phyloP scores from a whole-genome alignment of 176 grass and related monocot genomes.

The Metroxylon sagu region DNA sequence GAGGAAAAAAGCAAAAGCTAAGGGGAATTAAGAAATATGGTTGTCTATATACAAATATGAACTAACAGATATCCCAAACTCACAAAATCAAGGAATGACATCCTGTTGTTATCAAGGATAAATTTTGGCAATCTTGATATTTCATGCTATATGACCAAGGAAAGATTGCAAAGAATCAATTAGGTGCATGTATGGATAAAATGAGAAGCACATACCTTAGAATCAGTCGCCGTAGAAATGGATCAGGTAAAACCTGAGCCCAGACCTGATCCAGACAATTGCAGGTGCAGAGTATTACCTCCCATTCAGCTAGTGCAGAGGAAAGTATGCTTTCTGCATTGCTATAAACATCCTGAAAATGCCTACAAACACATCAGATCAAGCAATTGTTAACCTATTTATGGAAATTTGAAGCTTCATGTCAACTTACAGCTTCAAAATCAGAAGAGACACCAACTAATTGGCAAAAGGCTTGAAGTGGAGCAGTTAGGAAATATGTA shows the following conservation, averaged over 20 bases:
- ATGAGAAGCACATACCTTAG: slow-evolving; percentile 40
- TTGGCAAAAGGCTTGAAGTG: slow-evolving; percentile 90
- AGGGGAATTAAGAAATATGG: neutral
- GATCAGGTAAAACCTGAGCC: slow-evolving; percentile 85
- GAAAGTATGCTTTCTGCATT: slow-evolving; percentile 63
- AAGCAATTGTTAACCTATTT: neutral
- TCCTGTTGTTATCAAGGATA: neutral
- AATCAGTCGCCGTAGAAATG: slow-evolving; percentile 79
- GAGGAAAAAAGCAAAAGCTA: too few relatives aligned
- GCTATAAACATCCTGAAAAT: slow-evolving; percentile 55
- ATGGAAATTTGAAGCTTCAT: slow-evolving; percentile 9
- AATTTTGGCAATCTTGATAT: neutral
- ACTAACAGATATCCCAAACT: too few relatives aligned
- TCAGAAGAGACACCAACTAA: slow-evolving; percentile 70
- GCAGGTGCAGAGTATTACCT: slow-evolving; percentile 64
- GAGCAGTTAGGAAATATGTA: slow-evolving; percentile 94
- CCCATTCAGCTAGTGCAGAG: slow-evolving; percentile 81
- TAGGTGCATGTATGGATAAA: too few relatives aligned
- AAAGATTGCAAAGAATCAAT: too few relatives aligned
- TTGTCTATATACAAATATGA: too few relatives aligned
- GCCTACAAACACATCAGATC: slow-evolving; percentile 8
- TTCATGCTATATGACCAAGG: too few relatives aligned
- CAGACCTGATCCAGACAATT: slow-evolving; percentile 64
- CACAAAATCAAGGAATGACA: too few relatives aligned
- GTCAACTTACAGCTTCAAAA: slow-evolving; percentile 48